Percentiles rank a stretch among this genome's conserved stretches.
These are phyloP conservation scores for Conidiobolus incongruus DNA, from an alignment of 371 early-diverging fungal species.

Conservation along the genomic window DNA sequence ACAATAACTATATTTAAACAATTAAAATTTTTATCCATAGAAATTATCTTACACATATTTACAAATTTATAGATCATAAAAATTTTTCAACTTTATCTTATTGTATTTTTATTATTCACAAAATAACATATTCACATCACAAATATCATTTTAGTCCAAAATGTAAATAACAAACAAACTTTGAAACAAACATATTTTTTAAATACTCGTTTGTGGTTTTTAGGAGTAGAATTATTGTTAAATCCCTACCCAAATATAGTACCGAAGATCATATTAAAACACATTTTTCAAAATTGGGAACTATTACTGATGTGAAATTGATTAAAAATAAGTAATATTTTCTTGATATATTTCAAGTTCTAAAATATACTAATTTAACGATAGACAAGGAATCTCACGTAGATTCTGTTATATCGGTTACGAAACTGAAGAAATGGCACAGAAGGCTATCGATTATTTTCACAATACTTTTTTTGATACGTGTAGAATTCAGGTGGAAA, in stretches of 20 bases:
- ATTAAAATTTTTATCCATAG: no score
- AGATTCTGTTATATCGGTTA: slow-evolving; percentile 86
- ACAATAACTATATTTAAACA: no score
- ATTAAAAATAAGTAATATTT: slow-evolving; percentile 45
- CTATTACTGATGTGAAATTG: slow-evolving; percentile 81
- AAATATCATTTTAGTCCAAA: no score
- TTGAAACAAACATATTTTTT: no score
- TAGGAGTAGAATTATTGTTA: slow-evolving; percentile 59
- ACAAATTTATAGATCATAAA: no score
- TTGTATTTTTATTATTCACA: no score
- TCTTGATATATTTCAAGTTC: background rate
- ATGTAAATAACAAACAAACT: no score
- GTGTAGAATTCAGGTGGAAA: slow-evolving; percentile 58
- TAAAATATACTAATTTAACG: background rate
- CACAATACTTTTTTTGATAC: slow-evolving; percentile 83
- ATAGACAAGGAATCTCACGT: slow-evolving; percentile 53
- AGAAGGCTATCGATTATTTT: slow-evolving; percentile 58
- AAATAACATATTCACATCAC: no score
- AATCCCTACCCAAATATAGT: slow-evolving; percentile 77
- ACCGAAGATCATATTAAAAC: slow-evolving; percentile 61
- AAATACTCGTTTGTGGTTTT: no score
- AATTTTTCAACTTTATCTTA: no score
- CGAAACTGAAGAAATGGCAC: slow-evolving; percentile 60
- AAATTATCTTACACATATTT: no score
- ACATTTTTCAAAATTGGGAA: slow-evolving; percentile 64